Evolutionary conservation across 2,329 filamentous ascomycete genomes (phyloP), one percentile per base, ranked within the genome.

Genomic region (Talaromyces atroroseus): DNA sequence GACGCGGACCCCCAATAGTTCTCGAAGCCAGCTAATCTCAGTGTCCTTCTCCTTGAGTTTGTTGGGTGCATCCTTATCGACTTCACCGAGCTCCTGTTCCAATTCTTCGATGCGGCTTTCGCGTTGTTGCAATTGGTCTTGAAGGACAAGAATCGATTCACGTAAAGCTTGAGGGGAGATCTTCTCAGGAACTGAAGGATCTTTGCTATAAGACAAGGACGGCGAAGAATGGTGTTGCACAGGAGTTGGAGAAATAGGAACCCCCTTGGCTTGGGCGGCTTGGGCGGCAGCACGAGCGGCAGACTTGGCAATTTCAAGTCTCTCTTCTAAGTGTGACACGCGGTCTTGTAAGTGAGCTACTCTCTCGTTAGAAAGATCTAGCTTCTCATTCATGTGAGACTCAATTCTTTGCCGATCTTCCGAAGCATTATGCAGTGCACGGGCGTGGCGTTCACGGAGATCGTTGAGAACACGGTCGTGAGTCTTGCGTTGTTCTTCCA

Each of bases 41-140:
- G 92, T 91, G 61, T 97, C 91, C 38, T 89, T 88, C 73, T 96
- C 95, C 63, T 90, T 87, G 64, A 97, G 84, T 76, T 94, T 96
- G 51, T 78, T 80, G 2, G 88, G 83, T 0, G 90, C 87, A 42
- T 96, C 88, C 8, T 85, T 86, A 64, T 95, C 90, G 2, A 87
- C 73, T 58, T 82, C 81, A 18, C 82, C 76, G 7, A 91, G 77
- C 52, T 85, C 80, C 52, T 86, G 82, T 72, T 96, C 90, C 12
- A 97, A 85, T 60, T 87, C 84, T 69, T 99, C 94, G 63, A 97
- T 95, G 40, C 85, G 86, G 59, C 87, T 82, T 75, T 99, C 94
- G 53, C 94, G 91, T 64, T 94, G 90, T 71, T 97, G 94, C 6
- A 99, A 81, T 72, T 99, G 94, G 71, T 97, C 92, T 74, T 99